These are phyloP conservation scores for Suillus tomentosus DNA, from an alignment of 768 basidiomycete species.

Conservation along the genomic window DNA sequence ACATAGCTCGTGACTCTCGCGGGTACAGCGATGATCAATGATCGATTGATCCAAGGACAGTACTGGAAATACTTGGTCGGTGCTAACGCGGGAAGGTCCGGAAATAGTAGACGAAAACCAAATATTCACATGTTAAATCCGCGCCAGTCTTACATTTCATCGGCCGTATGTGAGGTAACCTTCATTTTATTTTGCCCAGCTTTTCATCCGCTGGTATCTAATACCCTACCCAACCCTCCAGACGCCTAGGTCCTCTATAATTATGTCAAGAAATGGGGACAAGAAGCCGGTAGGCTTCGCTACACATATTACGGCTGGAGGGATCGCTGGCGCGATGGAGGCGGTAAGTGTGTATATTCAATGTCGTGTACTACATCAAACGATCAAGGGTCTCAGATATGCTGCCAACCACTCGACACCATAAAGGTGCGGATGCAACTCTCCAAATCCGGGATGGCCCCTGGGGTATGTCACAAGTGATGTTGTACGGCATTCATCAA, in stretches of 20 bases:
- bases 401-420: constrained; percentile 94
- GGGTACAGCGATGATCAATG: background rate
- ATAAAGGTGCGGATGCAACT: constrained; percentile 99
- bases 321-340: constrained; percentile 91
- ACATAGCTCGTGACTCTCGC: background rate
- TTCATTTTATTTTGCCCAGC: background rate
- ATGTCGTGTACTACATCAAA: background rate
- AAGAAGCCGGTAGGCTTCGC: constrained; percentile 84
- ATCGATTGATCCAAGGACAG: background rate
- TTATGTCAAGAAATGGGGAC: constrained; percentile 57
- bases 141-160: constrained; percentile 10
- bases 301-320: constrained; percentile 92
- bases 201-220: background rate
- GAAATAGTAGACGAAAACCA: constrained; percentile 7
- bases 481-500: constrained; percentile 5
- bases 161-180: constrained; percentile 22
- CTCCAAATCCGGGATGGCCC: constrained; percentile 70
- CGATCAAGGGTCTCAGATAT: constrained; percentile 45
- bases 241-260: constrained; percentile 12
- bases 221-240: constrained; percentile 8
- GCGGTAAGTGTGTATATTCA: constrained; percentile 53
- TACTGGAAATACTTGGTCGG: constrained; percentile 10
- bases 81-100: constrained; percentile 24
- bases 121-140: constrained; percentile 37
- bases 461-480: constrained; percentile 68